A percentile compares a stretch with the other conserved stretches of the same genome.
Conservation (phyloP, 345 rosid species). For the Carallia pectinifolia region DNA sequence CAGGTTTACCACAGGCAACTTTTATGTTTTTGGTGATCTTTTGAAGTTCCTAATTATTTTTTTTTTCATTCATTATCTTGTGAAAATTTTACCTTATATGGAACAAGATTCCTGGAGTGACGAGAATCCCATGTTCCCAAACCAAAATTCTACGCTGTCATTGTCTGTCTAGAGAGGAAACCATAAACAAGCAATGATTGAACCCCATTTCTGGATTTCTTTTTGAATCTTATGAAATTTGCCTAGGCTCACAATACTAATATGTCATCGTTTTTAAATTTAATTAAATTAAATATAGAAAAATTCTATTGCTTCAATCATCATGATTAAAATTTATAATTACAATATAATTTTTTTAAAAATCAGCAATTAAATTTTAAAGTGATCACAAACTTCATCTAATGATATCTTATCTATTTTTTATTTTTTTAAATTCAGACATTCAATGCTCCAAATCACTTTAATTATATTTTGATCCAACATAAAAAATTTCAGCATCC, state of each 20-base stretch:
- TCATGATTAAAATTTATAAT: no score
- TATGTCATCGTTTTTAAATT: not conserved
- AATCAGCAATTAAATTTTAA: no score
- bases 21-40: not conserved
- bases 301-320: no score
- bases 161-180: slow-evolving; percentile 30
- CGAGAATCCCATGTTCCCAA: slow-evolving; percentile 43
- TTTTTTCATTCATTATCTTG: not conserved
- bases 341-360: no score
- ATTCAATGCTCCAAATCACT: no score
- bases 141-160: slow-evolving; percentile 50
- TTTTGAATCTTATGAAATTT: slow-evolving; percentile 32
- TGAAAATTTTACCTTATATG: not conserved
- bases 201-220: slow-evolving; percentile 23
- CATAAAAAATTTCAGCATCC: no score
- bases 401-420: no score
- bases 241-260: not conserved
- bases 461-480: no score
- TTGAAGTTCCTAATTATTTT: not conserved
- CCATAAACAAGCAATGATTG: slow-evolving; percentile 44
- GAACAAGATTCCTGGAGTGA: slow-evolving; percentile 33
- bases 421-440: no score
- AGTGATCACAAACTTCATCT: no score
- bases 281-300: no score
- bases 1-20: not conserved